Base-by-base conservation (phyloP, 2,329 filamentous ascomycete species). In the Bipolaris zeicola region DNA sequence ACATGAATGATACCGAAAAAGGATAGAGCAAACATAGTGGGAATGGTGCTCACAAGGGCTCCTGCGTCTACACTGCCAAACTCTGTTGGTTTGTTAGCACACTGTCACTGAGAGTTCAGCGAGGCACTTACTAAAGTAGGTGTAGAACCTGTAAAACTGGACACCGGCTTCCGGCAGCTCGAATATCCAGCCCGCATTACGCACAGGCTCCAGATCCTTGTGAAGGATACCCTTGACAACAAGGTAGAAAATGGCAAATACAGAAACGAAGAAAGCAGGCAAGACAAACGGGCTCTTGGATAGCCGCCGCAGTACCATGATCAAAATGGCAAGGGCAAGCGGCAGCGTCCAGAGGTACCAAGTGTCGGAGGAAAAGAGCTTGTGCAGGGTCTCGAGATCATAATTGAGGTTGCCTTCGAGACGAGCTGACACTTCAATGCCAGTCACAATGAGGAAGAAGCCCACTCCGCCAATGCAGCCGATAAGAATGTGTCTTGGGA, bases 1-100 rank as follows among this genome's bases (percentile, higher is more conserved):
- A 99, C 95, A 73, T 99, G 95, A 2, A 99, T 84, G 53, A 99
- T 89, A 50, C 95, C 95, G 69, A 99, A 99, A 80, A 99, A 99
- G 0, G 95, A 98, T 58, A 99, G 80, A 0, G 95, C 95, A 68
- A 99, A 87, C 91, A 99, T 98, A 28, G 95, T 93, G 0, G 95
- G 95, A 28, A 97, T 83, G 1, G 90, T 93, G 68, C 92, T 88
- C n/a, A 83, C 79, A 46, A 99, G 84, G 2, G 94, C 95, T 42
- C 84, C 83, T 90, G 91, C 96, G 65, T 93, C 85, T 3, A 98
- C 89, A 22, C 89, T 82, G 46, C 88, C 82, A 68, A 96, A 91
- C 70, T 95, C 91, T 95, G 48, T 2, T 11, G 1, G 3, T 8
- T 62, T 39, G 28, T 58, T 43, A 58, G 51, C 45, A 28, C 67